A percentile compares a stretch with the other conserved stretches of the same genome.
These are phyloP conservation scores for Phytopythium litorale DNA, from an alignment of 352 stramenopile genomes.

Conservation along the genomic window DNA sequence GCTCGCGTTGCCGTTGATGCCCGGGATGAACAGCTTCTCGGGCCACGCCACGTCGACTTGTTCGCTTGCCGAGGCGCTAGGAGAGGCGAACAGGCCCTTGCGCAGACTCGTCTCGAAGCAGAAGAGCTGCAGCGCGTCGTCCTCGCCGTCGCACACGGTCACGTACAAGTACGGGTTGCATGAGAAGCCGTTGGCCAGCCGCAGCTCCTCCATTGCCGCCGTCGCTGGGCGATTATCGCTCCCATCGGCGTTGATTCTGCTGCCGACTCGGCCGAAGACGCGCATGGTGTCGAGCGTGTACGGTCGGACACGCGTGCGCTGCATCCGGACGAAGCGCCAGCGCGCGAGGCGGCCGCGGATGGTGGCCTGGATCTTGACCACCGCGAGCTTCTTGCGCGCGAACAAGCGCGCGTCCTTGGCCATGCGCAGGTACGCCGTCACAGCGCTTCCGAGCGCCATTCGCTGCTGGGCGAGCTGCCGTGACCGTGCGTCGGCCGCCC, in stretches of 20 bases:
- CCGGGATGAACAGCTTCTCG: conserved; percentile 61
- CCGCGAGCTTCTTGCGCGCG: conserved; percentile 50
- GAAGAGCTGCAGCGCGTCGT: conserved; percentile 64
- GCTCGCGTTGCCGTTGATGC: conserved; percentile 60
- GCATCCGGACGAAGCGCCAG: conserved; percentile 37
- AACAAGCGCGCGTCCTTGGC: conserved; percentile 51
- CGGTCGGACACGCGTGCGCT: conserved; percentile 52
- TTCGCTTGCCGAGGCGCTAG: neutral
- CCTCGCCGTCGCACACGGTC: conserved; percentile 56
- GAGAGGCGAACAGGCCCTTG: conserved; percentile 15
- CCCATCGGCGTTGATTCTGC: conserved; percentile 6
- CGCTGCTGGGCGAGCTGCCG: conserved; percentile 43
- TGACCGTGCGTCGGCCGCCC: conserved; percentile 29
- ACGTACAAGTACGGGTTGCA: conserved; percentile 77
- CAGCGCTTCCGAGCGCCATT: conserved; percentile 43
- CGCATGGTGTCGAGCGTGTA: conserved; percentile 43
- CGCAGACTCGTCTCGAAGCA: conserved; percentile 64
- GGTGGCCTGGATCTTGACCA: conserved; percentile 51
- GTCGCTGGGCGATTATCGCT: conserved; percentile 2
- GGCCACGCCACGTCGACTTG: conserved; percentile 46
- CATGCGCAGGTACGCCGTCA: conserved; percentile 67
- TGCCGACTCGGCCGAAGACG: conserved; percentile 15
- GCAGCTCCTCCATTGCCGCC: conserved; percentile 31
- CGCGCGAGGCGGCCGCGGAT: conserved; percentile 48
- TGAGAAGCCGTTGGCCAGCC: conserved; percentile 63